Percentiles rank a stretch among this genome's conserved stretches.
Evolutionary conservation across 306 rosid species (phyloP).

Genomic region (Rubus parviflorus): DNA sequence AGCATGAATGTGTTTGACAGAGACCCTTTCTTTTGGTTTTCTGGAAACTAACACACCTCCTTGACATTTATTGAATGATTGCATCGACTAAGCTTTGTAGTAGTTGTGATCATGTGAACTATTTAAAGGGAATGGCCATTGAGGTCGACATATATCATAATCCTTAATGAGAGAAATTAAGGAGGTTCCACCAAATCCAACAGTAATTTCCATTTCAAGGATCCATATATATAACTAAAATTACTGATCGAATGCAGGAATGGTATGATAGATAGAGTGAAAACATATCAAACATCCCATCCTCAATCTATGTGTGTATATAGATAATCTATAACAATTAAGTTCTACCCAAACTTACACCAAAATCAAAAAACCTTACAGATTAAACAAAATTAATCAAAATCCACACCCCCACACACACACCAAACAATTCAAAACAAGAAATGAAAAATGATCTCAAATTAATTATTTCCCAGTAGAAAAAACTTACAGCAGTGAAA

Average conservation of each 20-base stretch:
- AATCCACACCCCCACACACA: background rate
- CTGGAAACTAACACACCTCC: no score
- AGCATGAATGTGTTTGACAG: no score
- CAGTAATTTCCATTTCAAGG: background rate
- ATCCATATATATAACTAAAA: background rate
- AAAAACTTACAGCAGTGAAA: slow-evolving; percentile 41
- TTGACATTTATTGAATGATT: background rate
- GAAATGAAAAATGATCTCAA: background rate
- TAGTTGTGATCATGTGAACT: background rate
- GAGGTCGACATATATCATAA: no score
- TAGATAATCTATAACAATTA: background rate
- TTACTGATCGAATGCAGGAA: background rate
- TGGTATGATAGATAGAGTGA: background rate
- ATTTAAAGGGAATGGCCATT: background rate
- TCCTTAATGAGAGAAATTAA: background rate
- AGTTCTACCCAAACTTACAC: background rate
- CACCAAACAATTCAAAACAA: background rate
- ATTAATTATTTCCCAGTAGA: slow-evolving; percentile 11
- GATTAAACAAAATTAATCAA: background rate
- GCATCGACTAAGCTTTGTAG: background rate
- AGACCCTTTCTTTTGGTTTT: no score
- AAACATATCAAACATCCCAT: background rate
- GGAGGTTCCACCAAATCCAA: background rate
- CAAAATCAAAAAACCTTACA: background rate
- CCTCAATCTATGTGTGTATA: background rate